Conservation (phyloP, 2,329 filamentous ascomycete genomes). For the Paraconiothyrium sp. region DNA sequence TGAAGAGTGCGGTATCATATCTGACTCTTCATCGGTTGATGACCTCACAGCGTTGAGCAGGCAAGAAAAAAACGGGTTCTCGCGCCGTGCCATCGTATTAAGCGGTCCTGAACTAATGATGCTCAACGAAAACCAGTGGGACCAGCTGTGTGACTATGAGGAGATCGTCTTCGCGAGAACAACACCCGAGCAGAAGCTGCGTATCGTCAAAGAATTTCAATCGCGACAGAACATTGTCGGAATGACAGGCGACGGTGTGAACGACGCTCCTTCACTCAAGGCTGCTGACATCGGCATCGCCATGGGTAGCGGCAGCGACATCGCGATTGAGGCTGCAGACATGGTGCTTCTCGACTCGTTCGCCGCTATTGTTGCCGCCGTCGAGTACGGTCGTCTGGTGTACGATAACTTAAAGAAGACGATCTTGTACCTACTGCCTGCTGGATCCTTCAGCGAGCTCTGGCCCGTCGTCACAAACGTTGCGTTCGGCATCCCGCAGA, state of each 20-base stretch:
- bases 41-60: slow-evolving; percentile 61
- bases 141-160: slow-evolving; percentile 69
- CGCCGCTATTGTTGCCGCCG: slow-evolving; percentile 74
- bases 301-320: slow-evolving; percentile 66
- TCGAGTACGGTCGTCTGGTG: slow-evolving; percentile 77
- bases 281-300: slow-evolving; percentile 69
- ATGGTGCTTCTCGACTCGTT: slow-evolving; percentile 75
- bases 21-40: slow-evolving; percentile 61
- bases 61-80: slow-evolving; percentile 37
- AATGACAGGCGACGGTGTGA: slow-evolving; percentile 60
- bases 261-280: slow-evolving; percentile 64
- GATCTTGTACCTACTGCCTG: slow-evolving; percentile 77
- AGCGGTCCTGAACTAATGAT: slow-evolving; percentile 64
- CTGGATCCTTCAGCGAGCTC: slow-evolving; percentile 78
- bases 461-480: slow-evolving; percentile 78
- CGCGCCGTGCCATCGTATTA: slow-evolving; percentile 42
- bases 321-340: slow-evolving; percentile 70
- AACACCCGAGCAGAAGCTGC: slow-evolving; percentile 80
- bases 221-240: slow-evolving; percentile 65
- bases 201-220: slow-evolving; percentile 81
- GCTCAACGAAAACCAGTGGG: slow-evolving; percentile 75
- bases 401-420: slow-evolving; percentile 84
- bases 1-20: slow-evolving; percentile 76
- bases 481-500: slow-evolving; percentile 75
- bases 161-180: slow-evolving; percentile 82